Base-by-base conservation (phyloP, 257 asterid genomes). In the Coffea canephora region DNA sequence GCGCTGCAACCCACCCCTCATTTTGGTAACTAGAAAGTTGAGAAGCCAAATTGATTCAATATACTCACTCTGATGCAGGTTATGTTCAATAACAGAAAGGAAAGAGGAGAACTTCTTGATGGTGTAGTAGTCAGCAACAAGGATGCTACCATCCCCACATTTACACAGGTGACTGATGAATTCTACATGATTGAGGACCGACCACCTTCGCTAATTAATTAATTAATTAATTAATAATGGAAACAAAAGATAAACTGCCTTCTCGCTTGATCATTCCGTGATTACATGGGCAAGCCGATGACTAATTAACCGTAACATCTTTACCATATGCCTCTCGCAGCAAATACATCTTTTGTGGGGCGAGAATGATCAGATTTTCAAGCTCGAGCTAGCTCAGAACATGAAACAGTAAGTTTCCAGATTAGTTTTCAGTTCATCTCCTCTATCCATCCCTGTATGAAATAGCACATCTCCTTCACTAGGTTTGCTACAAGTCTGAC, bases 291-390 rank as follows among this genome's bases (percentile, higher is more conserved):
- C 65, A 48, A 64, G n/a, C 39, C 15, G 62, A 12, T 52, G 54
- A 15, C 43, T 4, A 2, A 7, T 27, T 41, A 16, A 12, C 2
- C 23, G 0, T 12, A 65, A 54, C 46, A 21, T 68, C 31, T 31
- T 31, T 9, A 19, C 10, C 15, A 9, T 65, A 8, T n/a, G 55
- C 1, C 21, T 73, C 18, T 76, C 84, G 78, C 88, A 94, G 97
- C 86, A 90, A 86, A 94, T 94, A 84, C 97, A 91, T 87, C 92
- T 94, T 57, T 87, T 94, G 0, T 94, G 98, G 98, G 98, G 98
- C 3, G 96, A 91, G 84, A 85, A 94, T 68, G 98, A 94, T 87
- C 93, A 90, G 84, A 89, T 93, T 78, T 94, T 94, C 87, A 93
- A 86, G 48, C 59, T 89, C 75, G 91, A 93, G 72, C 92, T 85